Evolutionary conservation across 2,329 filamentous ascomycete species (phyloP), one percentile per base, ranked within the genome.

Genomic region (Neophaeococcomyces mojaviensis): DNA sequence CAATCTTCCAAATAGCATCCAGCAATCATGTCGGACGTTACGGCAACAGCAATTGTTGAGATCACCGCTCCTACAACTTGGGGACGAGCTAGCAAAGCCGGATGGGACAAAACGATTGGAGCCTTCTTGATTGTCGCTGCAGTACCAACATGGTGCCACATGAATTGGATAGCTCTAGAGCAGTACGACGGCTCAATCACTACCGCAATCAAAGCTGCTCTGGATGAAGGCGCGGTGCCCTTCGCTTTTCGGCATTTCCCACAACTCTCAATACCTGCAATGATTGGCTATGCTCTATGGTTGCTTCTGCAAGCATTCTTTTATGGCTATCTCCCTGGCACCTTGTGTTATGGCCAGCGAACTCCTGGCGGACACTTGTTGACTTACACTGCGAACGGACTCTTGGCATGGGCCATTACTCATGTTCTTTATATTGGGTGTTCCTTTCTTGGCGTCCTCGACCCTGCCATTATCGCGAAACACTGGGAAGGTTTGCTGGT

Each of bases 321-420:
- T 26, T 47, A 47, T 26, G 39, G 38, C n/a, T 47, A 37, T 31
- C 32, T 41, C 15, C 45, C 45, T 13, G 45, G 45, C 10, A 41
- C 37, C 3, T 31, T 41, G 32, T 37, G 39, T 32, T 28, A 37
- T 15, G 45, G 45, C n/a, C 45, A 47, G 26, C 37, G 32, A 13
- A 47, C 45, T 13, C 45, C 45, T 15, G 45, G 33, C n/a, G 45
- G 45, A 36, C 37, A 47, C 20, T 38, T 47, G 10, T 18, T 47
- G 30, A 37, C 20, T 10, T 47, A 47, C 37, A 47, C 33, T 16
- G 36, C 45, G 3, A 47, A 47, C 34, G 45, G 45, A 12, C 39
- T 47, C 22, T 47, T 42, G 28, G 45, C 45, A 7, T 47, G 37
- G 37, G 39, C 31, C 15, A 32, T 42, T 3, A 47, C 45, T 3